Evolutionary conservation across 306 rosid genomes (phyloP), one percentile per base, ranked within the genome.

Genomic region (Hylodesmum podocarpum): DNA sequence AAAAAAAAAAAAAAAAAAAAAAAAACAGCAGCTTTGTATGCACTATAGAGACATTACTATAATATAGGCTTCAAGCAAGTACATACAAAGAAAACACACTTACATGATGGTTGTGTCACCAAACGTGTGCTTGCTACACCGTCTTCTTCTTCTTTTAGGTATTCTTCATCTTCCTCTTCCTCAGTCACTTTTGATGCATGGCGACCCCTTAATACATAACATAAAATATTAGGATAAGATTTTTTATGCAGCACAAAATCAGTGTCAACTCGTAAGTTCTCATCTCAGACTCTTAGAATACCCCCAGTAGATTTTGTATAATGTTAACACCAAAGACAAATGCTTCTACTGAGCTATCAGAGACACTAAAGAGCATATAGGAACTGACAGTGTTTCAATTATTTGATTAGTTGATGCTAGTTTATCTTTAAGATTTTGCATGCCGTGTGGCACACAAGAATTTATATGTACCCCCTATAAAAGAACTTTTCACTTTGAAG

Each of bases 81-180:
- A 54, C 4, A 44, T 46, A 37, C 19, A 27, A 16, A 53, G 28
- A 73, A 49, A 34, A 27, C 31, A 65, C 44, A 80, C 91, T 79
- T 73, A 95, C 99, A 95, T 37, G 98, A 90, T 81, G 99, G 99
- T 75, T 95, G 99, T 5, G 93, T 73, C 84, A 95, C 49, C 39
- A 95, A 84, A 50, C 97, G 93, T 21, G 99, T 95, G 79, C 81
- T 92, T 25, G 93, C 53, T 31, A 89, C 80, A 69, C 96, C 94
- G 78, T 90, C 97, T 85, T 95, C 99, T 84, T 92, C 98, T 87
- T 91, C 99, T 70, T 92, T 95, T 6, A 95, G 93, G 77, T 80
- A 95, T 72, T 92, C 97, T 83, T 95, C 99, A 54, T 95, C 99
- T 81, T 95, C 99, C 79, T 95, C 99, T 73, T 95, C 97, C 83